Evolutionary conservation across 495 filamentous ascomycete species (phyloP), one percentile per base, ranked within the genome.

Genomic region (Xylaria castorea): DNA sequence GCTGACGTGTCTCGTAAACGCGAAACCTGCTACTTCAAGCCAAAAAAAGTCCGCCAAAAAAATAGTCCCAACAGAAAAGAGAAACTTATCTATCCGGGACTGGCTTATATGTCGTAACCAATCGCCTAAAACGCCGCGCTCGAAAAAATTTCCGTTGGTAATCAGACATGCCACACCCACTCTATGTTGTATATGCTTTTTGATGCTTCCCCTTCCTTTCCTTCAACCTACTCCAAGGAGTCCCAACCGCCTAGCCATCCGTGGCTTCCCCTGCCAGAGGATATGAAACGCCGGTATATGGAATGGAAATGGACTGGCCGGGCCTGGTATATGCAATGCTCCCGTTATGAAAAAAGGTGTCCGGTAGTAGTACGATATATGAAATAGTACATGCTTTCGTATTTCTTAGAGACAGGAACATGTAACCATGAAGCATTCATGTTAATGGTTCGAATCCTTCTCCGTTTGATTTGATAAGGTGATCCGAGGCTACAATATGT

Each of bases 131-230:
- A 68, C 66, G 66, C 66, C 66, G 12, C 66, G 66, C 66, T 68
- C 27, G 30, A 46, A 66, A 46, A 25, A 34, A 42, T 42, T 46
- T 22, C 38, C 61, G 18, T n/a, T 5, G 32, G 20, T 61, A 38
- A 61, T 61, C 34, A 38, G 44, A 42, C 22, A 40, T 44, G 61
- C 61, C 61, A 51, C 50, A 14, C 66, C 66, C 20, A 32, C 16
- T 69, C 66, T 69, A 69, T 58, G 22, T 46, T 69, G 51, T 69
- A 60, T 69, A 69, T 69, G 27, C 53, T 58, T 69, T 75, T 67
- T 36, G 48, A 53, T 67, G 44, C 64, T 53, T 67, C 30, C 46
- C 63, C 46, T 25, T 36, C 18, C 11, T 30, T 16, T 55, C 25
- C 22, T 27, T 42, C 22, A 50, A 16, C 62, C 62, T 34, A 50